A percentile compares a stretch with the other conserved stretches of the same genome.
These are phyloP conservation scores for Apodospora peruviana DNA, from an alignment of 495 filamentous ascomycete species.

Conservation along the genomic window DNA sequence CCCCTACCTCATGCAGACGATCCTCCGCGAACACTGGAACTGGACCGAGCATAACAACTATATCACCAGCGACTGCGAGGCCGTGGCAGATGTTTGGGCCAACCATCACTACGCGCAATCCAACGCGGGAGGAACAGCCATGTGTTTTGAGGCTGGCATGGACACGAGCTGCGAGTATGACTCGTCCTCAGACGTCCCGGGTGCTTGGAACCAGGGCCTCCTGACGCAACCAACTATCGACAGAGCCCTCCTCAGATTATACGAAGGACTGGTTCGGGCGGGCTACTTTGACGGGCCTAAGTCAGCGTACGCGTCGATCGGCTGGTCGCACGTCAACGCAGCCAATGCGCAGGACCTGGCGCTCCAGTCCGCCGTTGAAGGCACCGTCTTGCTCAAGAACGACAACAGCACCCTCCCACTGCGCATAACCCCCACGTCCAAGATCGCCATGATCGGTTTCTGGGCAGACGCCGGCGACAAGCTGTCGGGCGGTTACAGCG, in stretches of 20 bases:
- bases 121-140: slow-evolving; percentile 16
- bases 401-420: slow-evolving; percentile 14
- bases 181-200: slow-evolving; percentile 17
- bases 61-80: slow-evolving; percentile 42
- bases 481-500: slow-evolving; percentile 38
- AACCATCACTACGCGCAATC: slow-evolving; percentile 28
- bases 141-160: slow-evolving; percentile 13
- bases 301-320: slow-evolving; percentile 8
- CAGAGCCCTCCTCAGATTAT: slow-evolving; percentile 14
- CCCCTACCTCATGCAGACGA: slow-evolving; percentile 33
- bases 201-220: slow-evolving; percentile 13
- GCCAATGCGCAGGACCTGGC: slow-evolving; percentile 26
- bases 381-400: slow-evolving; percentile 36
- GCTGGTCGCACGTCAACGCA: slow-evolving; percentile 19
- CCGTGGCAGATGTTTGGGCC: slow-evolving; percentile 19
- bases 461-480: slow-evolving; percentile 29
- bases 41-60: slow-evolving; percentile 39
- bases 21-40: slow-evolving; percentile 43
- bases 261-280: slow-evolving; percentile 43
- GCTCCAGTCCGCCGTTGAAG: slow-evolving; percentile 26
- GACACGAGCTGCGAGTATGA: slow-evolving; percentile 21
- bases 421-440: slow-evolving; percentile 16
- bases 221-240: slow-evolving; percentile 15
- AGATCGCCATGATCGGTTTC: slow-evolving; percentile 36
- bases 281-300: slow-evolving; percentile 24